These are phyloP conservation scores for Scedosporium aurantiacum DNA, from an alignment of 2,329 filamentous ascomycete genomes.

Conservation along the genomic window DNA sequence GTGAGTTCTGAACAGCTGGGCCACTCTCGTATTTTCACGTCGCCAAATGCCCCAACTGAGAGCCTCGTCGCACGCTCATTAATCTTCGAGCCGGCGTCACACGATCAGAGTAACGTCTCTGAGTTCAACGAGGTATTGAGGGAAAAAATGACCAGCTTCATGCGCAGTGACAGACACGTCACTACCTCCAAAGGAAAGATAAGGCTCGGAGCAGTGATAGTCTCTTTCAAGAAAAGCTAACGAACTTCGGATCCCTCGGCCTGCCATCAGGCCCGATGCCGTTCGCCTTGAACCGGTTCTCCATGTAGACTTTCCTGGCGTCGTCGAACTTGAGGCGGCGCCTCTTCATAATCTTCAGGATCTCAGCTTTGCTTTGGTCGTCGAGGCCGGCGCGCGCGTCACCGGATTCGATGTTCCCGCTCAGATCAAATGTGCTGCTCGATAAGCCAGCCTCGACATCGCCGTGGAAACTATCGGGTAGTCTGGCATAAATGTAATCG, in stretches of 20 bases:
- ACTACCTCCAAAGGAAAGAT: neutral
- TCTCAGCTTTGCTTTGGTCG: conserved; percentile 65
- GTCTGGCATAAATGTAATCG: conserved; percentile 61
- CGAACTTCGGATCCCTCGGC: conserved; percentile 88
- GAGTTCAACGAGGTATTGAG: no score
- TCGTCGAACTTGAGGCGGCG: conserved; percentile 79
- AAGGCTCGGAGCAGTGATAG: neutral
- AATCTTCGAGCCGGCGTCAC: no score
- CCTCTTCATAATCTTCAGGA: conserved; percentile 84
- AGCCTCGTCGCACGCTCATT: no score
- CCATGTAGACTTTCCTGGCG: conserved; percentile 74
- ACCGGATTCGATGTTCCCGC: conserved; percentile 65
- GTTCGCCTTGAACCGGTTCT: conserved; percentile 75
- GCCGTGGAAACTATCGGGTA: conserved; percentile 66
- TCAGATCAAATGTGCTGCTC: conserved; percentile 72
- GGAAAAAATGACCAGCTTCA: no score
- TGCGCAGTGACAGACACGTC: no score
- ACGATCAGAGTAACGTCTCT: no score
- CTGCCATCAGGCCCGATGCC: conserved; percentile 80
- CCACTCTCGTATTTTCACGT: neutral
- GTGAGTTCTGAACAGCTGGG: neutral
- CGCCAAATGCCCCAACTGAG: neutral
- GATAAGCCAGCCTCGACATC: conserved; percentile 85
- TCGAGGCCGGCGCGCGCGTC: conserved; percentile 77
- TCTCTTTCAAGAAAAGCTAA: conserved; percentile 55